Evolutionary conservation across 805 yeast species (phyloP).

Genomic region (Candida anglica): DNA sequence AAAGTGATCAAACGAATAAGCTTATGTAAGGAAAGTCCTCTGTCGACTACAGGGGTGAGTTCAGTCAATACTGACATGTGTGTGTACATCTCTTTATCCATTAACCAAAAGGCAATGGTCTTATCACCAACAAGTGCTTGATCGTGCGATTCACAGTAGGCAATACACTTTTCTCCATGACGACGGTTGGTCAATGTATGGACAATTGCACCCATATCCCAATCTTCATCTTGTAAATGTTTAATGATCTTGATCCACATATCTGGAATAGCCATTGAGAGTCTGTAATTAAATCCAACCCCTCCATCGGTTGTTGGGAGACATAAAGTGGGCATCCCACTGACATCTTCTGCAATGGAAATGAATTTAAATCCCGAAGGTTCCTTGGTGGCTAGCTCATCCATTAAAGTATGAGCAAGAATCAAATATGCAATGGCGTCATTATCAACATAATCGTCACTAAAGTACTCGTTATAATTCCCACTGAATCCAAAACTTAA

Average conservation of each 20-base stretch:
- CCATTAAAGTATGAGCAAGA: conserved; percentile 81
- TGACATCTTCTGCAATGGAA: conserved; percentile 93
- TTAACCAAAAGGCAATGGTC: conserved; percentile 94
- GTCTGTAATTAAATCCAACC: conserved; percentile 86
- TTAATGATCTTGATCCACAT: conserved; percentile 97
- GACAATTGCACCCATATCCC: conserved; percentile 83
- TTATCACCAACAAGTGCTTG: conserved; percentile 98
- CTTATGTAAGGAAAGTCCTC: conserved; percentile 90
- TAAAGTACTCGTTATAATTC: conserved; percentile 86
- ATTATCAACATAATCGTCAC: conserved; percentile 72
- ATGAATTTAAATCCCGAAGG: conserved; percentile 46
- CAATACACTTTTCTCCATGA: conserved; percentile 81
- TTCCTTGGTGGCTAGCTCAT: conserved; percentile 41
- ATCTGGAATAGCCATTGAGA: conserved; percentile 97
- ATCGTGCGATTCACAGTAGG: conserved; percentile 93
- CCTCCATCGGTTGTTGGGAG: conserved; percentile 74
- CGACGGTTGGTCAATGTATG: conserved; percentile 85
- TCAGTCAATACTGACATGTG: conserved; percentile 80
- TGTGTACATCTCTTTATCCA: conserved; percentile 98
- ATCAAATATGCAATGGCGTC: conserved; percentile 86
- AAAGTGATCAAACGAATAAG: conserved; percentile 85
- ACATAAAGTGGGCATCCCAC: conserved; percentile 96
- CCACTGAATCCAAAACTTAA: conserved; percentile 88
- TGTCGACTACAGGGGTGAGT: conserved; percentile 72
- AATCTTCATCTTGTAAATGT: conserved; percentile 78